Evolutionary conservation across 2,329 filamentous ascomycete genomes (phyloP), one percentile per base, ranked within the genome.

Genomic region (Chrysoporthe deuterocubensis): DNA sequence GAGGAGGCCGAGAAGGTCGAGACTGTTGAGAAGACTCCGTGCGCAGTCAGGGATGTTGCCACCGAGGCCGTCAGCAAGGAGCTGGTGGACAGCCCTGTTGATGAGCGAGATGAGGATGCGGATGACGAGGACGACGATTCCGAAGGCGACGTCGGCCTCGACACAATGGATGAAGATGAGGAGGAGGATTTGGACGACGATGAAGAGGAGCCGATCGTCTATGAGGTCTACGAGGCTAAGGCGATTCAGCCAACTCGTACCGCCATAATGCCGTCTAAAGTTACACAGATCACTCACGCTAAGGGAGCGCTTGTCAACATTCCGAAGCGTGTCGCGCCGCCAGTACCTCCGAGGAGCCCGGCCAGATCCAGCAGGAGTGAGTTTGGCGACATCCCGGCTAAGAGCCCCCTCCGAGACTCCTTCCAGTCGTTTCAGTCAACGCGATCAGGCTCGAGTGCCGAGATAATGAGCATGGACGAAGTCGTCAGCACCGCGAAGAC

Each of bases 301-400:
- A 91, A 92, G 75, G 92, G 93, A 34, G 90, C 91, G 62, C 83
- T 97, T 62, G 92, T 97, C 40, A 94, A 89, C 58, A 97, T 97
- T 68, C 89, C 92, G 14, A 96, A 95, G 80, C 87, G 93, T 46
- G 79, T 90, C 1, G 88, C 93, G 0, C 94, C 94, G 1, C 89
- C 92, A 9, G 85, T 97, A 14, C 94, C 94, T 1, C 85, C 88
- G 3, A 85, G 94, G 60, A 97, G 92, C 75, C 91, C 93, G 0
- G 89, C 89, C 77, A 72, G 92, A 83, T 75, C 79, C 32, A 82
- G 82, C 72, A 84, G 81, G 75, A 76, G 85, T 77, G 79, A 92
- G 78, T 82, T 92, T 84, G 74, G 89, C 80, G 77, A 95, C 81
- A 77, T 92, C 2, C 77, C 71, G 69, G 77, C 75, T n/a, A 79